Base-by-base conservation (phyloP, 306 rosid species). In the Comarum palustre region DNA sequence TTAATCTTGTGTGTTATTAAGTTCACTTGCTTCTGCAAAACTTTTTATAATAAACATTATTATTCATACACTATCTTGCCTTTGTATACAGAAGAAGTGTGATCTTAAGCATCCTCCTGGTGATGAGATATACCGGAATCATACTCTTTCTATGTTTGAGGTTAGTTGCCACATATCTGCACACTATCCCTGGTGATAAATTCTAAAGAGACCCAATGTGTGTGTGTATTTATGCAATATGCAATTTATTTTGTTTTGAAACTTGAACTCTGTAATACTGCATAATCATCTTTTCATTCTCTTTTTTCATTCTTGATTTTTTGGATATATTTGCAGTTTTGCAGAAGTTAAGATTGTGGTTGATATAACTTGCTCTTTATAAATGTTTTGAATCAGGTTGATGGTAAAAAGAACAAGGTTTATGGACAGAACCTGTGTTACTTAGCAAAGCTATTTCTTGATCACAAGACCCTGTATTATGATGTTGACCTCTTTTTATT, bases 51-150 rank as follows among this genome's bases (percentile, higher is more conserved):
- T 32, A 11, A 0, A 11, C 45, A 22, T 8, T 17, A 2, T 55
- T 6, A 2, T 2, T n/a, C 55, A 14, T 15, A 32, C 9, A 42
- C 32, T 63, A 72, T 17, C 38, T 64, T 81, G 67, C 84, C 36
- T 72, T 51, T 77, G 65, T 75, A 29, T 81, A 85, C 71, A 95
- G 99, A 91, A 86, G 80, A 95, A 95, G 83, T 95, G 99, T 73
- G 99, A 95, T 85, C 99, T 95, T 52, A 95, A 95, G 87, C 99
- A 95, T 77, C 99, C 99, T 38, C 99, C 97, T 63, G 99, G 99
- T 68, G 99, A 95, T 88, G 97, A 95, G 86, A 95, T 91, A 75
- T 95, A 95, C 79, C 82, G 97, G 83, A 83, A 95, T 76, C 96
- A 97, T 78, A 95, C 99, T n/a, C 83, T 95, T 80, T 95, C 99